Percentiles rank a stretch among this genome's conserved stretches.
phyloP scores from a whole-genome alignment of 2,329 filamentous ascomycete genomes.

The Nemania diffusa region DNA sequence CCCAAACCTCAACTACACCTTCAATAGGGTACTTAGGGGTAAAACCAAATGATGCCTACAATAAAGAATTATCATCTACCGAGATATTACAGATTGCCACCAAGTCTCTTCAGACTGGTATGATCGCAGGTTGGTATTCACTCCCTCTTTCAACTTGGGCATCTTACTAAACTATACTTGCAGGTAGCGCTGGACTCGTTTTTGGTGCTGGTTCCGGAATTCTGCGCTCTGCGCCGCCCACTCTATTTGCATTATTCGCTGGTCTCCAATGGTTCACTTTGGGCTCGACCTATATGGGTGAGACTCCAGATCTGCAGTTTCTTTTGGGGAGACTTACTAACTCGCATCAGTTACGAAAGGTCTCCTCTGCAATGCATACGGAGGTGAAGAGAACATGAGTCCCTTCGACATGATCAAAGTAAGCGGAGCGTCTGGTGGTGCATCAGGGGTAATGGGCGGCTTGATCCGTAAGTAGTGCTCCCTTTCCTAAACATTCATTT shows the following conservation, averaged over 20 bases:
- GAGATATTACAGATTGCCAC: slow-evolving; percentile 44
- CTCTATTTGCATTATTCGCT: slow-evolving; percentile 76
- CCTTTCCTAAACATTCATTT: slow-evolving; percentile 8
- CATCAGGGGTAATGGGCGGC: slow-evolving; percentile 71
- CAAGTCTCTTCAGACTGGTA: slow-evolving; percentile 46
- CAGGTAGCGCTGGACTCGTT: slow-evolving; percentile 68
- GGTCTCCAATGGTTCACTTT: slow-evolving; percentile 85
- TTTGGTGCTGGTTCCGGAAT: slow-evolving; percentile 78
- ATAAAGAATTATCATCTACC: slow-evolving; percentile 39
- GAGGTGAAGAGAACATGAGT: slow-evolving; percentile 63
- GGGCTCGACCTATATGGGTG: slow-evolving; percentile 81
- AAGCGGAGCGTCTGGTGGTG: slow-evolving; percentile 75
- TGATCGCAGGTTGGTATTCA: slow-evolving; percentile 42
- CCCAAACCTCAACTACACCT: slow-evolving; percentile 9
- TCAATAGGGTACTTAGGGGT: not conserved
- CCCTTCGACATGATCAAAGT: slow-evolving; percentile 70
- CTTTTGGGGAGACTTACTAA: slow-evolving; percentile 22
- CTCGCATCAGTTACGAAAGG: slow-evolving; percentile 58
- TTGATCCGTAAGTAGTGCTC: slow-evolving; percentile 59
- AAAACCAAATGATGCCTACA: slow-evolving; percentile 9
- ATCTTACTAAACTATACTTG: slow-evolving; percentile 38
- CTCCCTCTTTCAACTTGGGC: slow-evolving; percentile 7
- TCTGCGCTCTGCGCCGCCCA: slow-evolving; percentile 72
- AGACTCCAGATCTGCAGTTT: slow-evolving; percentile 41
- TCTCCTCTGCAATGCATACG: slow-evolving; percentile 59